These are phyloP conservation scores for Sugiyamaella japonica DNA, from an alignment of 1,139 yeast species.

Conservation along the genomic window DNA sequence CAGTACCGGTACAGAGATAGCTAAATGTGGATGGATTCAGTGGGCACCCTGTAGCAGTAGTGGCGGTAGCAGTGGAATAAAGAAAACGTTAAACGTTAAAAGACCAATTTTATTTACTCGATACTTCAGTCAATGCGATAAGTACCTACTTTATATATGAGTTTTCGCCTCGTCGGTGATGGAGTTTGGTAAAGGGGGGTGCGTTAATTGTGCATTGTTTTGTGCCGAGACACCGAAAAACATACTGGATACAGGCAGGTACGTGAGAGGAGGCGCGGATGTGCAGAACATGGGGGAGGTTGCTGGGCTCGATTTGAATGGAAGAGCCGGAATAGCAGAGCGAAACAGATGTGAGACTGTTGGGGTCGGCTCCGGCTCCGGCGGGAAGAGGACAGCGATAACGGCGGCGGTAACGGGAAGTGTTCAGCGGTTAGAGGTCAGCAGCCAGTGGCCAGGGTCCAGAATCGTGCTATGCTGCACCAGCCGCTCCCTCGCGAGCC, in stretches of 20 bases:
- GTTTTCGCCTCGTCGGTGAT: background rate
- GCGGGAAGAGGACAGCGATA: too few relatives aligned
- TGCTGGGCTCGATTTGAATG: too few relatives aligned
- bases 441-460: too few relatives aligned
- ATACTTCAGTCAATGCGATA: background rate
- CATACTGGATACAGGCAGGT: slow-evolving; percentile 1
- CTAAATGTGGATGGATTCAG: too few relatives aligned
- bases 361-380: too few relatives aligned
- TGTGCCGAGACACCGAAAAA: slow-evolving; percentile 9
- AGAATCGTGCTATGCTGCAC: too few relatives aligned
- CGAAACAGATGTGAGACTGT: too few relatives aligned
- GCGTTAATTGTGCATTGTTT: background rate
- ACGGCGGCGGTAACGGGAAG: too few relatives aligned
- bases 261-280: background rate
- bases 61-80: background rate
- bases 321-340: too few relatives aligned
- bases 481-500: too few relatives aligned
- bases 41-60: background rate
- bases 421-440: too few relatives aligned
- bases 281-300: background rate
- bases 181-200: background rate
- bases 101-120: background rate
- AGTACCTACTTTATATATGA: slow-evolving; percentile 1
- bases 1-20: too few relatives aligned
- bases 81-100: background rate